Evolutionary conservation across 1,139 yeast species (phyloP).

Genomic region (Blastobotrys malaysiensis): DNA sequence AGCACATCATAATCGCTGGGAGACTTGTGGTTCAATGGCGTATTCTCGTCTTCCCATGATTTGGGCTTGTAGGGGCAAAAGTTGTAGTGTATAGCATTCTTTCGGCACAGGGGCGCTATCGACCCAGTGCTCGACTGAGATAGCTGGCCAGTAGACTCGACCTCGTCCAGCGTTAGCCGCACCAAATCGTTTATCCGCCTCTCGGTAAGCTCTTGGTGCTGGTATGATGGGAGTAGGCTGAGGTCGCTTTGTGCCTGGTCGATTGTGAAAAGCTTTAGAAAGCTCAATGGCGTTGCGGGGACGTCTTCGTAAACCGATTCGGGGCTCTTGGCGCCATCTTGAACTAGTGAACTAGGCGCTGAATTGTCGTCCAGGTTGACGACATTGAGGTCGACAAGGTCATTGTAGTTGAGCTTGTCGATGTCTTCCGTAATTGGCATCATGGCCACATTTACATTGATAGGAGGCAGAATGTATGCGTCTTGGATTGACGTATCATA

Average conservation of each 20-base stretch:
- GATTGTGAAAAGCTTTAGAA: background rate
- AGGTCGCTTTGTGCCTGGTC: background rate
- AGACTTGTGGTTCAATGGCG: background rate
- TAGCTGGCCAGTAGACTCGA: background rate
- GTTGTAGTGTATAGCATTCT: background rate
- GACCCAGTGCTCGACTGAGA: background rate
- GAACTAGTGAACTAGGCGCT: background rate
- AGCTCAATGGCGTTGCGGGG: background rate
- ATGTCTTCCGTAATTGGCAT: background rate
- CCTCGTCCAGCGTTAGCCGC: background rate
- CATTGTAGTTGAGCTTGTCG: background rate
- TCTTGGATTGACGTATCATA: background rate
- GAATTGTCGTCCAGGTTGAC: background rate
- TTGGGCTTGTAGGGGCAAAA: background rate
- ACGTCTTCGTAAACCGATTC: background rate
- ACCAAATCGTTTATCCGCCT: background rate
- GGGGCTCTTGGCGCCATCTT: background rate
- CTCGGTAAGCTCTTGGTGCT: background rate
- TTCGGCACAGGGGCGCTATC: background rate
- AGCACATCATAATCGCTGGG: background rate
- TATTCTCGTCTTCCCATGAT: background rate
- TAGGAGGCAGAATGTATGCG: background rate
- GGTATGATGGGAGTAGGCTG: background rate
- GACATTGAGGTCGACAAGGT: background rate
- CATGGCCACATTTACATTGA: background rate